phyloP scores from a whole-genome alignment of 306 rosid species.

The Casuarina cunninghamiana region DNA sequence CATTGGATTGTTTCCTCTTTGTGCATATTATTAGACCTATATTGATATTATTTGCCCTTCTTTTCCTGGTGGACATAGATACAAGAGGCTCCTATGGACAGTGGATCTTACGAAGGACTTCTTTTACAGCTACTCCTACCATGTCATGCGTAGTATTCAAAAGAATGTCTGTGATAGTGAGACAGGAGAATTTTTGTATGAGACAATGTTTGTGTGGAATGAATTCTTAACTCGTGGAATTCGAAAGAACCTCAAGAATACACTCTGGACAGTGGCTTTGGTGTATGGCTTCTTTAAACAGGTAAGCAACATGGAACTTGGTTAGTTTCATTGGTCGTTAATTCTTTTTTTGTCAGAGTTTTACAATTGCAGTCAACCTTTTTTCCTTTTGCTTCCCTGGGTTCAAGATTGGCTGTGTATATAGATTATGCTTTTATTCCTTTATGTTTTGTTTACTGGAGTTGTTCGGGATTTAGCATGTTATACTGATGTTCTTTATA shows the following conservation, averaged over 20 bases:
- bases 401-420: background rate
- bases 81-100: constrained; percentile 99
- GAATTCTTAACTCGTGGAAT: constrained; percentile 90
- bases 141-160: constrained; percentile 89
- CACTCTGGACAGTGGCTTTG: constrained; percentile 93
- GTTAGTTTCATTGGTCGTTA: background rate
- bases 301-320: constrained; percentile 41
- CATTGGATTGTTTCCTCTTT: constrained; percentile 16
- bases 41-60: constrained; percentile 48
- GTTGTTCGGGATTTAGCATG: constrained; percentile 16
- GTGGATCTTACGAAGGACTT: constrained; percentile 99
- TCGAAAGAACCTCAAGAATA: constrained; percentile 65
- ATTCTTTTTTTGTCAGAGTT: background rate
- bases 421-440: background rate
- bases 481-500: background rate
- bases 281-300: constrained; percentile 91
- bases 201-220: constrained; percentile 94
- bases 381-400: background rate
- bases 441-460: constrained; percentile 13
- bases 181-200: constrained; percentile 59
- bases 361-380: background rate
- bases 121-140: constrained; percentile 98
- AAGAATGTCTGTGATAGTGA: constrained; percentile 66
- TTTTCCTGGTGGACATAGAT: constrained; percentile 74
- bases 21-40: constrained; percentile 19